Evolutionary conservation across 2,329 filamentous ascomycete species (phyloP).

Genomic region (Exophiala bonariae): DNA sequence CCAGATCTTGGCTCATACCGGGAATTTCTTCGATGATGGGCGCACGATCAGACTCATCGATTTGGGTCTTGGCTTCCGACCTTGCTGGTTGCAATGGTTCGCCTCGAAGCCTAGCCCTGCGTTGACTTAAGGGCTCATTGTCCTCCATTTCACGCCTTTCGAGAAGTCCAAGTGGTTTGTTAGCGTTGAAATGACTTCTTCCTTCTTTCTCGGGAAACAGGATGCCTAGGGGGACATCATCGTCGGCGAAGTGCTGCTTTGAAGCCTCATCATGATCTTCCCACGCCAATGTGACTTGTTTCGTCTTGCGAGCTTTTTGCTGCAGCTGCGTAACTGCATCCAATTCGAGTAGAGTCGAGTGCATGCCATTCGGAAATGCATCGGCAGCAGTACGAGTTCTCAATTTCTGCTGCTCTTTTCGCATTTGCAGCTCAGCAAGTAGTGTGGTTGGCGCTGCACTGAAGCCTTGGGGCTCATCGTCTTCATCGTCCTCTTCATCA

Average conservation of each 20-base stretch:
- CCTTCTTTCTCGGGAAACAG: slow-evolving; percentile 59
- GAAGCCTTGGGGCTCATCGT: slow-evolving; percentile 50
- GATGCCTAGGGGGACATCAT: slow-evolving; percentile 84
- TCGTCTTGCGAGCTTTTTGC: slow-evolving; percentile 69
- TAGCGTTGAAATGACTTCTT: slow-evolving; percentile 32
- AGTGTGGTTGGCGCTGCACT: slow-evolving; percentile 82
- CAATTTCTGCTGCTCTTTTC: slow-evolving; percentile 83
- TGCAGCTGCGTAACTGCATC: slow-evolving; percentile 88
- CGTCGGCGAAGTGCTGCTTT: slow-evolving; percentile 62
- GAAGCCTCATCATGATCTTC: slow-evolving; percentile 63
- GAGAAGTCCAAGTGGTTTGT: slow-evolving; percentile 47
- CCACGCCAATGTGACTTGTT: slow-evolving; percentile 86
- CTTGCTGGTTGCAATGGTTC: slow-evolving; percentile 41
- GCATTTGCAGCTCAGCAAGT: slow-evolving; percentile 84
- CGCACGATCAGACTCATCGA: slow-evolving; percentile 11
- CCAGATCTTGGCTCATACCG: slow-evolving; percentile 21
- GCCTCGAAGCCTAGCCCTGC: slow-evolving; percentile 73
- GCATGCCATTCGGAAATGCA: slow-evolving; percentile 73
- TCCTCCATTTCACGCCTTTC: slow-evolving; percentile 83
- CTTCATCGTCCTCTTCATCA: slow-evolving; percentile 47
- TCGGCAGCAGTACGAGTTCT: slow-evolving; percentile 70
- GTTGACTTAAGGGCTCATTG: slow-evolving; percentile 80
- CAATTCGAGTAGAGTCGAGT: slow-evolving; percentile 84
- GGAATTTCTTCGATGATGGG: slow-evolving; percentile 35
- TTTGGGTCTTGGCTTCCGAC: slow-evolving; percentile 23